phyloP scores from a whole-genome alignment of 176 grass and related monocot genomes.

The Triticum urartu region DNA sequence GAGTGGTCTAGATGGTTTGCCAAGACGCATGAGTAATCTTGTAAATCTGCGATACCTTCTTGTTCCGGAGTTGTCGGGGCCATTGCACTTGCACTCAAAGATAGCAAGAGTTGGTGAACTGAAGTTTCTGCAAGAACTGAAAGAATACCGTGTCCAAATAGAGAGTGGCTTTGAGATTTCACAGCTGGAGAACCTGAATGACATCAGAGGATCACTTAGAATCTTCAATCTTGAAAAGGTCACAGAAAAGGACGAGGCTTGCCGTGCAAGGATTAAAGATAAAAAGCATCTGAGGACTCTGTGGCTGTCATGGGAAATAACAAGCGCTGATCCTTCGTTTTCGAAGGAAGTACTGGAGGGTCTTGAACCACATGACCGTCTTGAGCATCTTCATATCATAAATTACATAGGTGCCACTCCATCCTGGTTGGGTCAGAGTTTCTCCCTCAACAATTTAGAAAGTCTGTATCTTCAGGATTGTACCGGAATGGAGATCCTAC shows the following conservation, averaged over 20 bases:
- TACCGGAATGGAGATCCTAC: neutral
- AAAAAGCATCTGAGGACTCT: constrained; percentile 38
- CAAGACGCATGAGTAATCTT: no score
- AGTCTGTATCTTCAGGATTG: constrained; percentile 19
- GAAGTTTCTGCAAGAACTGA: constrained; percentile 35
- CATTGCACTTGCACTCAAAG: constrained; percentile 12
- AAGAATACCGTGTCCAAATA: constrained; percentile 16
- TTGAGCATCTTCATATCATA: constrained; percentile 2
- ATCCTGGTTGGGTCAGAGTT: neutral
- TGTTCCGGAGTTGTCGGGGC: neutral
- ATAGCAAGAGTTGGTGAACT: constrained; percentile 31
- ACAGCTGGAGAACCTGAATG: constrained; percentile 29
- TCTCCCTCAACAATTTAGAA: neutral
- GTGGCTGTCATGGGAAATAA: constrained; percentile 12
- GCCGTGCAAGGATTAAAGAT: constrained; percentile 25
- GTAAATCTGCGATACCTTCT: neutral
- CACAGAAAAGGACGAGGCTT: constrained; percentile 13
- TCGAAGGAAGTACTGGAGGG: neutral
- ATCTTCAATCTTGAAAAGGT: constrained; percentile 30
- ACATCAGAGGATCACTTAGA: constrained; percentile 36
- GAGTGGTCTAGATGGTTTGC: no score
- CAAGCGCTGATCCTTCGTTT: neutral
- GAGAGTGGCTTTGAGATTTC: constrained; percentile 21
- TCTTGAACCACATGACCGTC: neutral
- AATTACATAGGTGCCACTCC: constrained; percentile 1